Base-by-base conservation (phyloP, 2,329 filamentous ascomycete species). In the Ascochyta fabae region DNA sequence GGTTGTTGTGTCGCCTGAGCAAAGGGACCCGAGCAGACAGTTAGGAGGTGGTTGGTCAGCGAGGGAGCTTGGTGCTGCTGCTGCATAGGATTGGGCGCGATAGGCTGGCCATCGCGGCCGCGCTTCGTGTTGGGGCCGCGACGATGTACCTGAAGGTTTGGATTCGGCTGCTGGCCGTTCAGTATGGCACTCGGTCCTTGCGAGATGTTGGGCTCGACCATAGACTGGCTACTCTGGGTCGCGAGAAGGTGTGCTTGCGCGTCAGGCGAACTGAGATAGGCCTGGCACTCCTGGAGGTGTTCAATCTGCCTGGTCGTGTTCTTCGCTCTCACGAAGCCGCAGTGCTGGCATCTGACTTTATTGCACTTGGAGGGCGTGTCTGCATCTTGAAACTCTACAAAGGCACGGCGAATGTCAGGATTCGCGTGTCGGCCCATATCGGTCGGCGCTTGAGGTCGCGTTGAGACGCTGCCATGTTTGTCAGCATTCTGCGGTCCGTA, bases 1-100 rank as follows among this genome's bases (percentile, higher is more conserved):
- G 84, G 80, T 49, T 86, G 83, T 56, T 88, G 86, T 0, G 88
- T 91, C 10, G 88, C 87, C 26, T 75, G 73, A 3, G 73, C 76
- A 70, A 84, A 84, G 42, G 78, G 75, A 4, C 73, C 65, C 2
- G 77, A 69, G 67, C 81, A 79, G 48, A 78, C 79, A 40, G 77
- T 70, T 58, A 86, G 80, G 39, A 90, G 83, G 65, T 86, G 79
- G 48, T 77, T 72, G 1, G 86, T 88, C 42, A 90, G 76, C 4
- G 84, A 80, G 6, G 80, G 79, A 12, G 73, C 65, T 27, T 68
- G 64, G 26, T 61, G 66, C 19, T 54, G 62, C 23, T 57, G 55
- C 22, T 57, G 55, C 48, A 42, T 43, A 16, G 48, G 48, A 27
- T 70, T 64, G 0, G 74, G 74, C 22, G 70, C 70, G 50, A 77